phyloP scores from a whole-genome alignment of 441 rosid genomes.

The Erodium texanum region DNA sequence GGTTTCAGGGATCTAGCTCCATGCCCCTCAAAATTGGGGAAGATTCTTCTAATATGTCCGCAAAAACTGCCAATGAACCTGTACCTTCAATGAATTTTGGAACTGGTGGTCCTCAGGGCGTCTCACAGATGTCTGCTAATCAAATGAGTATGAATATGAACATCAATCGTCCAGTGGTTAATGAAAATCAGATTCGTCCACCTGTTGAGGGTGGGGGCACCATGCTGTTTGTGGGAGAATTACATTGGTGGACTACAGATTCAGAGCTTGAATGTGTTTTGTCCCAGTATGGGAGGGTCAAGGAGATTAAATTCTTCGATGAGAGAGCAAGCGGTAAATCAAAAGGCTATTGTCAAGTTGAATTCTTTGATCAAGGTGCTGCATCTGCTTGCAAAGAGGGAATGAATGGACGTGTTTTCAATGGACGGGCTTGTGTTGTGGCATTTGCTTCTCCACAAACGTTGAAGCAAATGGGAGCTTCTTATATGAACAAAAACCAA shows the following conservation, averaged over 20 bases:
- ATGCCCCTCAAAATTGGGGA: slow-evolving; percentile 28
- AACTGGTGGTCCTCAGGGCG: slow-evolving; percentile 34
- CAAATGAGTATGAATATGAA: slow-evolving; percentile 42
- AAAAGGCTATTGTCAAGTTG: slow-evolving; percentile 92
- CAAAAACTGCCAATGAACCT: slow-evolving; percentile 40
- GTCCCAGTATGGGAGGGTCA: slow-evolving; percentile 73
- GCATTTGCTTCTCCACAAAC: slow-evolving; percentile 92
- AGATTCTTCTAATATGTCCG: slow-evolving; percentile 37
- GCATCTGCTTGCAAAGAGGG: slow-evolving; percentile 86
- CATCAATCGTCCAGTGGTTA: slow-evolving; percentile 33
- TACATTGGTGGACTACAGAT: slow-evolving; percentile 99
- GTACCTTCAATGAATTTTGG: slow-evolving; percentile 36
- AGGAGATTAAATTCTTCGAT: slow-evolving; percentile 82
- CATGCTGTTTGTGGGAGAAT: slow-evolving; percentile 77
- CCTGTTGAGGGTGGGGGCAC: slow-evolving; percentile 71
- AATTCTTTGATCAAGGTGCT: slow-evolving; percentile 59
- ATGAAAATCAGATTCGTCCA: slow-evolving; percentile 55
- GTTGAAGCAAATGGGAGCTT: slow-evolving; percentile 71
- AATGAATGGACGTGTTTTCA: slow-evolving; percentile 71
- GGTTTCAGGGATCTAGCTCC: slow-evolving; percentile 40
- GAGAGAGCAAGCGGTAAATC: slow-evolving; percentile 94
- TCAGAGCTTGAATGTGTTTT: slow-evolving; percentile 75
- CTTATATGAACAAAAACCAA: slow-evolving; percentile 50
- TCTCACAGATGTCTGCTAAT: slow-evolving; percentile 39
- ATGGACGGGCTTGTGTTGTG: slow-evolving; percentile 87